Evolutionary conservation across 768 basidiomycete species (phyloP).

Genomic region (Terana coerulea): DNA sequence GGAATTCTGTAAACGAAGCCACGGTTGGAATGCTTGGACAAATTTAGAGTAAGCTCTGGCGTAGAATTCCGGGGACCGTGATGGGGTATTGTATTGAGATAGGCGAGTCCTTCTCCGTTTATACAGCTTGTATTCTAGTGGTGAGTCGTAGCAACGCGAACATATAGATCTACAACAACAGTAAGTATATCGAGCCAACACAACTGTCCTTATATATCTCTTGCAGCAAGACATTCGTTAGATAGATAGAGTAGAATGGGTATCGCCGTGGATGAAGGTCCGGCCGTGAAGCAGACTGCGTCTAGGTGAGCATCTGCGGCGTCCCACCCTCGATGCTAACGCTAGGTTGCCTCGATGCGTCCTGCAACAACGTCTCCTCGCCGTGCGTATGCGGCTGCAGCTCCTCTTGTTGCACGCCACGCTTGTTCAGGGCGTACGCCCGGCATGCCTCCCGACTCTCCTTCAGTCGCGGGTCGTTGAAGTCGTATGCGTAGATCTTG

Average conservation of each 20-base stretch:
- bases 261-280: not conserved
- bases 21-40: too few relatives aligned
- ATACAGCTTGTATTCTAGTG: too few relatives aligned
- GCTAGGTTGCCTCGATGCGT: too few relatives aligned
- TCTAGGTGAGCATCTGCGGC: not conserved
- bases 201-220: not conserved
- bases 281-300: too few relatives aligned
- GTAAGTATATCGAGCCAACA: too few relatives aligned
- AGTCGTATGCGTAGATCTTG: slow-evolving; percentile 48
- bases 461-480: slow-evolving; percentile 51
- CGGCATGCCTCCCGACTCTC: slow-evolving; percentile 65
- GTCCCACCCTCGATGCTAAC: not conserved
- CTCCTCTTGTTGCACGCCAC: slow-evolving; percentile 59
- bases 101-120: too few relatives aligned
- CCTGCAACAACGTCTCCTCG: slow-evolving; percentile 31
- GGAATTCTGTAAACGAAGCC: too few relatives aligned
- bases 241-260: not conserved
- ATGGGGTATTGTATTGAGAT: too few relatives aligned
- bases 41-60: too few relatives aligned
- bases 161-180: too few relatives aligned
- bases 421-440: slow-evolving; percentile 54
- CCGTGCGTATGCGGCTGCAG: slow-evolving; percentile 59
- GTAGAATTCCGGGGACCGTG: too few relatives aligned
- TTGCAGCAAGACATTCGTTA: not conserved
- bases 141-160: too few relatives aligned